phyloP scores from a whole-genome alignment of 768 basidiomycete species.

The Tricholoma sp. region DNA sequence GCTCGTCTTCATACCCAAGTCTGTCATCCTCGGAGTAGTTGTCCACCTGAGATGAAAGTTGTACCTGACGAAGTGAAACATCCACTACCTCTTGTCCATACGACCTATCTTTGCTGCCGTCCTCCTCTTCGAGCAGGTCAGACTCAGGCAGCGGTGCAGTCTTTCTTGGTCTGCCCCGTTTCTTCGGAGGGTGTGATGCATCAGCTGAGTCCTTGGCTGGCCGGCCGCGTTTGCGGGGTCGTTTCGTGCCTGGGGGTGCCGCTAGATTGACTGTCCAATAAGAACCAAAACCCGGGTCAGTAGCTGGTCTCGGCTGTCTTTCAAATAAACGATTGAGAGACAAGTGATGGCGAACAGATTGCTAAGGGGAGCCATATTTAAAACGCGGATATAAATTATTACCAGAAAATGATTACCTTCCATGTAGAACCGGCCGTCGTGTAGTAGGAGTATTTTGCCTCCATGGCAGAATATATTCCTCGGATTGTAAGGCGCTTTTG shows the following conservation, averaged over 20 bases:
- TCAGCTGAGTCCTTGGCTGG: conserved; percentile 40
- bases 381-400: conserved; percentile 2
- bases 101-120: conserved; percentile 12
- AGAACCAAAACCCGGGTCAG: conserved; percentile 83
- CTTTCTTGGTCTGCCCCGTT: conserved; percentile 38
- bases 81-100: not conserved
- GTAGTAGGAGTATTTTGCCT: conserved; percentile 79
- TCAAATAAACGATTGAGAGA: conserved; percentile 81
- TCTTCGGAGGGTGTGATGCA: conserved; percentile 25
- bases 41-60: not conserved
- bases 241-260: conserved; percentile 83
- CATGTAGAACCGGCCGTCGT: conserved; percentile 76
- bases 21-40: conserved; percentile 6
- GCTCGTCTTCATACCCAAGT: conserved; percentile 13
- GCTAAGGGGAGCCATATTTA: conserved; percentile 36
- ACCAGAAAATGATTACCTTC: conserved; percentile 51
- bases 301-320: conserved; percentile 74
- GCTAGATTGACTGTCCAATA: conserved; percentile 87
- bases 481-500: conserved; percentile 75
- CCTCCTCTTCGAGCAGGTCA: conserved; percentile 14
- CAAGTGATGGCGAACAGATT: conserved; percentile 84
- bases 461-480: conserved; percentile 85
- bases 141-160: conserved; percentile 2
- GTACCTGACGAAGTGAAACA: not conserved
- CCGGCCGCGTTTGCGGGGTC: conserved; percentile 76